Evolutionary conservation across 2,329 filamentous ascomycete species (phyloP).

Genomic region (Penicillium sp.): DNA sequence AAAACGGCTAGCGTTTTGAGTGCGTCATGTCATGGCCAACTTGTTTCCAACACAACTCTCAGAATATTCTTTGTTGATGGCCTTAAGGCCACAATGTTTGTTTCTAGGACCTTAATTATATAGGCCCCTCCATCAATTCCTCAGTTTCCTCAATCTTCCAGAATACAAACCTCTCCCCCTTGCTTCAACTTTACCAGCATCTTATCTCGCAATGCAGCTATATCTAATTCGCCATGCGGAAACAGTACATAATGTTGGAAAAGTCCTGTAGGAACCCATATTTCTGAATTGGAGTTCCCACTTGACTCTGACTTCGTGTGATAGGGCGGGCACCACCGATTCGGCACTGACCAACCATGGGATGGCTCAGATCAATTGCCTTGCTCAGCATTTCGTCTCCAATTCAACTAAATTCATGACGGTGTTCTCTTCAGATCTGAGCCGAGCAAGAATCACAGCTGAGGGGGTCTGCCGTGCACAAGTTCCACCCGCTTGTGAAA

Average conservation of each 20-base stretch:
- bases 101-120: too few relatives aligned
- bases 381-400: slow-evolving; percentile 66
- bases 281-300: not conserved
- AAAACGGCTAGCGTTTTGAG: not conserved
- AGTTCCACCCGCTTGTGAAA: not conserved
- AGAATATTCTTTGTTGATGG: not conserved
- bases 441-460: slow-evolving; percentile 62
- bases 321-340: slow-evolving; percentile 75
- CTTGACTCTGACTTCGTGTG: slow-evolving; percentile 1
- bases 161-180: too few relatives aligned
- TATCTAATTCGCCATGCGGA: slow-evolving; percentile 85
- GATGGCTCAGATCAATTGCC: slow-evolving; percentile 70
- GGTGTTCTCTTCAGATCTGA: slow-evolving; percentile 76
- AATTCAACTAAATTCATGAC: slow-evolving; percentile 65
- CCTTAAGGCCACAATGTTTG: not conserved
- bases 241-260: slow-evolving; percentile 83
- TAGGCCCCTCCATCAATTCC: not conserved
- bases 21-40: not conserved
- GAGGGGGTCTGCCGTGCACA: slow-evolving; percentile 29
- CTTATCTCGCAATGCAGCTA: slow-evolving; percentile 55
- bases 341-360: slow-evolving; percentile 80
- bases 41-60: not conserved
- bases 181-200: not conserved
- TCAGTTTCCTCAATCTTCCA: not conserved
- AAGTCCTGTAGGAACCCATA: slow-evolving; percentile 62